Evolutionary conservation across 306 rosid species (phyloP).

Genomic region (Inga laurina): DNA sequence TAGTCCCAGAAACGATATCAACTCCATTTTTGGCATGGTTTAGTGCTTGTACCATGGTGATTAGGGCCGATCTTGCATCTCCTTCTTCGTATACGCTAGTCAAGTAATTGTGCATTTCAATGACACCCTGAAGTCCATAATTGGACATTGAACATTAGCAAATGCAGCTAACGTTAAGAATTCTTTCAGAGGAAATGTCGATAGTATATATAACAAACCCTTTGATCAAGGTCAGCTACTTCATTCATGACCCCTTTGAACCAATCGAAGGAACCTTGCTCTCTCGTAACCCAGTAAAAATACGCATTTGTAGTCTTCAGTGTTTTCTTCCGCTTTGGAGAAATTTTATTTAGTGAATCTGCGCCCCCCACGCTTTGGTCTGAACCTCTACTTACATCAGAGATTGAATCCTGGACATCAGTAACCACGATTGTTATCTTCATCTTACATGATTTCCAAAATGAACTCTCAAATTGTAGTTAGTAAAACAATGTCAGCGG

Average conservation of each 20-base stretch:
- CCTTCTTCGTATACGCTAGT: constrained; percentile 99
- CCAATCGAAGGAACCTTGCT: constrained; percentile 99
- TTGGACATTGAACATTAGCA: constrained; percentile 33
- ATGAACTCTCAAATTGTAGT: constrained; percentile 12
- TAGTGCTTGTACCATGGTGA: constrained; percentile 99
- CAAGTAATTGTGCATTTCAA: constrained; percentile 99
- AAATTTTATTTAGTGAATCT: constrained; percentile 53
- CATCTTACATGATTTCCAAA: neutral
- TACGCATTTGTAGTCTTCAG: constrained; percentile 93
- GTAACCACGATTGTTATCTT: constrained; percentile 21
- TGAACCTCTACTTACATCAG: constrained; percentile 64
- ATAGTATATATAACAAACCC: constrained; percentile 52
- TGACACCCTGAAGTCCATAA: constrained; percentile 76
- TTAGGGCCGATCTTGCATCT: constrained; percentile 96
- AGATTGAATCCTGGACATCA: constrained; percentile 62
- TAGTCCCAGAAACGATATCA: constrained; percentile 95
- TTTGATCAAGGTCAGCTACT: constrained; percentile 91
- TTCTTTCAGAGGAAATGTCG: constrained; percentile 26
- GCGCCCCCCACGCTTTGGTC: constrained; percentile 59
- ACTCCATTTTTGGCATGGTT: constrained; percentile 99
- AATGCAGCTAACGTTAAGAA: constrained; percentile 22
- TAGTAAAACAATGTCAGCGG: neutral
- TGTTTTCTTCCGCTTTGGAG: constrained; percentile 68
- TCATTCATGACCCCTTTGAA: constrained; percentile 99
- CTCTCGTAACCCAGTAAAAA: constrained; percentile 98